Base-by-base conservation (phyloP, 2,329 filamentous ascomycete species). In the Clarireedia hainanense region DNA sequence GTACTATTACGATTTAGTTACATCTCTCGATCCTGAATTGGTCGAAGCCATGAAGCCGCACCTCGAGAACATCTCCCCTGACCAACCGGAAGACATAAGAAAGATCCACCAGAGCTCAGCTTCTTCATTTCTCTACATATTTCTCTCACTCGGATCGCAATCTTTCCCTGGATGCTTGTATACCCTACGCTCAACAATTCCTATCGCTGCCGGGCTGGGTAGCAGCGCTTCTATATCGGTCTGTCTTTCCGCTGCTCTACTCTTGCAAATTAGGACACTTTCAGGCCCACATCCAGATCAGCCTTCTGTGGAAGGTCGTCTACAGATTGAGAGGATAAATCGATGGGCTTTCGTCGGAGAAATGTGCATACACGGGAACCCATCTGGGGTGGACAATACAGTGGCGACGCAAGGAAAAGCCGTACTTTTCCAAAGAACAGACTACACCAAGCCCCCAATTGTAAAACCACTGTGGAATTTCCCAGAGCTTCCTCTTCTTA, bases 261-360 rank as follows among this genome's bases (percentile, higher is more conserved):
- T 97, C 12, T 76, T 95, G 55, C 94, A 97, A 71, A 86, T 95
- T 60, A 86, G 91, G 51, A 89, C 91, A 2, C 78, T 99, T 5
- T 87, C 90, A 1, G 91, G 91, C 0, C 94, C 94, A 1, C 92
- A 97, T 68, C 88, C 89, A 0, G 92, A 97, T 65, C 92, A 97
- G 71, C 89, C 91, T 4, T 74, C 84, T 0, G 85, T 90, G 54
- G 94, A 99, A 73, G 89, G 89, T n/a, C 84, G 88, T 58, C 73
- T 91, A 45, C 92, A 99, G 69, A 80, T 97, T 30, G 91, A 97
- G 74, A 84, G 92, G 61, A 96, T 99, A 73, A 99, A 99, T 72
- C 82, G 88, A 59, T 99, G 95, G 94, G 91, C 94, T 0, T 97
- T 96, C 71, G 94, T 99, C 0, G 88, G 88, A 24, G 94, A 99